Evolutionary conservation across 2,329 filamentous ascomycete genomes (phyloP), one percentile per base, ranked within the genome.

Genomic region (Paecilomyces fulvus): DNA sequence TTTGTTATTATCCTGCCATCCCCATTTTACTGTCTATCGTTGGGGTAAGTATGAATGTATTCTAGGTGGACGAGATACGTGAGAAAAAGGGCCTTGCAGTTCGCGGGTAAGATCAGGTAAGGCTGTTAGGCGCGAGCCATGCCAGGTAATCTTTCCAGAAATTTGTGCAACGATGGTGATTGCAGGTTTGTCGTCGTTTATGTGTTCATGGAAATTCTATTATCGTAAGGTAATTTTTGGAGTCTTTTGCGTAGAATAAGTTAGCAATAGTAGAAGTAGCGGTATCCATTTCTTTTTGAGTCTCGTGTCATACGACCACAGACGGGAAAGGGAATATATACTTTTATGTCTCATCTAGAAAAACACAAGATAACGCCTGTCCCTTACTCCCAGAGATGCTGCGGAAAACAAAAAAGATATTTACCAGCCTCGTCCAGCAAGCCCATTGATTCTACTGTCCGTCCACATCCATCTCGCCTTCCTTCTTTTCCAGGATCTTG

Each of bases 51-150:
- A 75, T 64, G 60, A 67, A 67, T 77, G 73, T 75, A 75, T 63
- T 67, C 71, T 74, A 72, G 66, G 65, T 62, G 64, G 65, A 61
- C 52, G 59, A 63, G 58, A 37, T 58, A 53, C 53, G 50, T 56
- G 55, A 52, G 56, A 55, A 55, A 55, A 58, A 58, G 63, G 57
- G 56, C 55, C 55, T 55, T 54, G 60, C 57, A 58, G 61, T 56
- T 58, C 56, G 65, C 62, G 74, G 73, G 71, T 74, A 73, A 74
- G 72, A 71, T 69, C 70, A 72, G 73, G 72, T 75, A 75, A 74
- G 72, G 68, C 63, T 63, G 66, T 66, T 61, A 63, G 60, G 60
- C 49, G 48, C 20, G 53, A 30, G 14, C 49, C 46, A 49, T 33
- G 50, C 59, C 51, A 56, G 56, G 57, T 57, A 57, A 57, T 57